A percentile compares a stretch with the other conserved stretches of the same genome.
Conservation (phyloP, 1,284 basidiomycete species). For the Chondrostereum purpureum region DNA sequence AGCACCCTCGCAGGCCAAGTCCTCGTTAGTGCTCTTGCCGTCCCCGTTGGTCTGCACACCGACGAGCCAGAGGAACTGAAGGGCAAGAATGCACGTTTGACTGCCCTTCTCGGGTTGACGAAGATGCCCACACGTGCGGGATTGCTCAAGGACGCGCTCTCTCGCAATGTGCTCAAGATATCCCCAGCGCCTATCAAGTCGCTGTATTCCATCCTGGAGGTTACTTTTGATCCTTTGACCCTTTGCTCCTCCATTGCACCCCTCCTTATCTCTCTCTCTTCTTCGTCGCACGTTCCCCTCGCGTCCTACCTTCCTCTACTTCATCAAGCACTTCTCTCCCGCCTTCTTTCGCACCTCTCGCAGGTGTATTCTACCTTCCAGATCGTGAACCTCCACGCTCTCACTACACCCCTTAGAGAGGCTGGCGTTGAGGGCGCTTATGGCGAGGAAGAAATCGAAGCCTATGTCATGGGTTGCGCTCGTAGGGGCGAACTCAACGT, state of each 20-base stretch:
- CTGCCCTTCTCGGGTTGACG: slow-evolving; percentile 80
- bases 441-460: slow-evolving; percentile 76
- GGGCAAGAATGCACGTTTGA: slow-evolving; percentile 72
- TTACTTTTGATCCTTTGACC: slow-evolving; percentile 91
- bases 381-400: slow-evolving; percentile 67
- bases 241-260: slow-evolving; percentile 83
- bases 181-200: slow-evolving; percentile 72
- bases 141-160: slow-evolving; percentile 83
- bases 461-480: slow-evolving; percentile 90
- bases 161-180: slow-evolving; percentile 82
- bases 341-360: slow-evolving; percentile 90
- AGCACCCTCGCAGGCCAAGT: slow-evolving; percentile 87
- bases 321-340: slow-evolving; percentile 87
- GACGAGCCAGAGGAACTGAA: slow-evolving; percentile 72
- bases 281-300: slow-evolving; percentile 43
- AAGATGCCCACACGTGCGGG: slow-evolving; percentile 85
- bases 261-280: slow-evolving; percentile 63
- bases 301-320: slow-evolving; percentile 86
- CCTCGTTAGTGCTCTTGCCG: slow-evolving; percentile 88
- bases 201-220: slow-evolving; percentile 89
- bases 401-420: slow-evolving; percentile 72
- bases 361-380: slow-evolving; percentile 93
- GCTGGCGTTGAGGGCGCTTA: slow-evolving; percentile 46
- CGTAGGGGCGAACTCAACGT: slow-evolving; percentile 86
- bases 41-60: slow-evolving; percentile 75